Evolutionary conservation across 768 basidiomycete species (phyloP), one percentile per base, ranked within the genome.

Genomic region (Tylopilus rubrobrunneus): DNA sequence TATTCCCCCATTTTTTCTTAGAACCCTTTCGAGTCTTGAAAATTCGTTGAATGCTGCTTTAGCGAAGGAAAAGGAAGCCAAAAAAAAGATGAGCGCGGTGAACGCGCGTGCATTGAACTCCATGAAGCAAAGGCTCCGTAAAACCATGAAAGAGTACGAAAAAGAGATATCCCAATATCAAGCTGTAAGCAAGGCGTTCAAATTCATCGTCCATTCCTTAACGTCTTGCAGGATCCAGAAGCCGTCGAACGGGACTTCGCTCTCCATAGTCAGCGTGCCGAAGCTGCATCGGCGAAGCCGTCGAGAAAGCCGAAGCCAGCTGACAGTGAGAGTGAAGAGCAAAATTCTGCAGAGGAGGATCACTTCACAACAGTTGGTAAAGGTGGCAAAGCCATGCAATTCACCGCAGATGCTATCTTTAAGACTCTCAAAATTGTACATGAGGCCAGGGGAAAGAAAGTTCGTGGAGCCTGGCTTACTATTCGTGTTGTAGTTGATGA

Each of bases 71-170:
- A 96, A 95, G 71, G 86, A 88, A 55, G 70, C 92, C 10, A 89
- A 90, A 74, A 97, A 98, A 74, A 98, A 97, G 75, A 92, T 95
- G 87, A 96, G 94, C 60, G 89, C 92, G 2, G 87, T 81, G 57
- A 95, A 95, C 63, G 90, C 93, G 39, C 94, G 91, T 64, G 92
- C 94, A 2, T 79, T 98, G 59, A 98, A 92, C 49, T 89, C 89
- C n/a, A 89, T 98, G 86, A 98, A 95, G 74, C 96, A 98, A 73
- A 97, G 95, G 71, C 79, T 98, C 51, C 95, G 89, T 76, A 98
- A 95, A 75, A 80, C 87, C 10, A 63, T 78, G 51, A 96, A 94
- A 71, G 97, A 98, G 69, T 81, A 91, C 67, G 97, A 98, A 73
- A 71, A 70, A 11, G 87, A 91, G 59, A 71, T 95, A 40, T 84